phyloP scores from a whole-genome alignment of 1,284 basidiomycete genomes.

The Salmacisia buchloeana region DNA sequence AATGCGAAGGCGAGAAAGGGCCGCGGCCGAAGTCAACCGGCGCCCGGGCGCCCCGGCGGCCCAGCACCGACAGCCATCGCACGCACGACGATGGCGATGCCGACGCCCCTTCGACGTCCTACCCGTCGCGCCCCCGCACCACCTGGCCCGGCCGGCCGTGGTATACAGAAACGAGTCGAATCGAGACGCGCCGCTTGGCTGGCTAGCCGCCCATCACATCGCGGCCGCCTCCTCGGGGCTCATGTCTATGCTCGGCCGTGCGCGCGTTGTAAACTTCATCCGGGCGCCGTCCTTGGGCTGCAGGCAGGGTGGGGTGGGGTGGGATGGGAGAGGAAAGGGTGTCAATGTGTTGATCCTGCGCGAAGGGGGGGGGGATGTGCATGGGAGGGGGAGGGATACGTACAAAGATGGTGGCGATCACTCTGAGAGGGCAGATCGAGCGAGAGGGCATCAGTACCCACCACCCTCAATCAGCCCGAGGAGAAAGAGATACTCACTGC shows the following conservation, averaged over 20 bases:
- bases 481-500: conserved; percentile 52
- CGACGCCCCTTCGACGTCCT: too few relatives aligned
- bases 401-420: conserved; percentile 62
- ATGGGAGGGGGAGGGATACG: too few relatives aligned
- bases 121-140: too few relatives aligned
- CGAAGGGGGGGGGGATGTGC: neutral
- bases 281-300: conserved; percentile 77
- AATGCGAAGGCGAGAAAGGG: too few relatives aligned
- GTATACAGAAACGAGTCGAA: too few relatives aligned
- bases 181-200: too few relatives aligned
- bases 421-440: conserved; percentile 22
- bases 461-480: conserved; percentile 28
- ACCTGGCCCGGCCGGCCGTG: too few relatives aligned
- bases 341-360: neutral
- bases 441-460: neutral
- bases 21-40: too few relatives aligned
- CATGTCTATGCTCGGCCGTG: conserved; percentile 30
- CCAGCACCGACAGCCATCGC: too few relatives aligned
- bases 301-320: neutral
- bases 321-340: neutral
- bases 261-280: conserved; percentile 61
- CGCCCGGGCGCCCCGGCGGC: too few relatives aligned
- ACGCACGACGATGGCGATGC: too few relatives aligned
- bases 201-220: neutral
- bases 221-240: conserved; percentile 39